Conservation (phyloP, 2,329 filamentous ascomycete species). For the Rasamsonia emersonii region DNA sequence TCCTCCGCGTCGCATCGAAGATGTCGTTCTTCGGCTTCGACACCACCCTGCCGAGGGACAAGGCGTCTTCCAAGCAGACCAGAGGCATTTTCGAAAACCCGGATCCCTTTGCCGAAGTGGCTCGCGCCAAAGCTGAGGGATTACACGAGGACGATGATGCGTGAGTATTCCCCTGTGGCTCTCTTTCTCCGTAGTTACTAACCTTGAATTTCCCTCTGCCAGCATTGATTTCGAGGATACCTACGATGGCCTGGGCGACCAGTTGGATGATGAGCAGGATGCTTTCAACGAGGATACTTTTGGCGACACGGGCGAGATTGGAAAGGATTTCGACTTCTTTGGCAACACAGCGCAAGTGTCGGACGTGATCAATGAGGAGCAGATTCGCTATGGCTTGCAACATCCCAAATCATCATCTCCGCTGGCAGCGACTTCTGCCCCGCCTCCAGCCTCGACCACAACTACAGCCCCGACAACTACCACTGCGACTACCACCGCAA, state of each 20-base stretch:
- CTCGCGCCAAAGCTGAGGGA: constrained; percentile 44
- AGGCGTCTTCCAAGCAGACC: constrained; percentile 59
- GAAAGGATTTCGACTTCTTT: constrained; percentile 96
- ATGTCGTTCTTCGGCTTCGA: constrained; percentile 96
- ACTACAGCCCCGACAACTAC: constrained; percentile 36
- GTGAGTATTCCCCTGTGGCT: constrained; percentile 40
- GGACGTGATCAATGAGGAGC: constrained; percentile 81
- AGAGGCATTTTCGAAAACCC: constrained; percentile 70
- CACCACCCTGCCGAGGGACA: constrained; percentile 55
- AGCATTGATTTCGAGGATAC: constrained; percentile 91
- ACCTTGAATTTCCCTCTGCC: constrained; percentile 6
- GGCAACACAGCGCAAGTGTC: constrained; percentile 83
- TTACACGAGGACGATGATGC: constrained; percentile 47
- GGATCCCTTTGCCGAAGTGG: constrained; percentile 82
- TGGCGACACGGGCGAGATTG: constrained; percentile 52
- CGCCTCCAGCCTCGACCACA: constrained; percentile 25
- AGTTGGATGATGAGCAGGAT: constrained; percentile 85
- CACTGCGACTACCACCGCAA: constrained; percentile 25
- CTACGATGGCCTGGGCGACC: constrained; percentile 87
- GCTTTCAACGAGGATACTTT: constrained; percentile 97
- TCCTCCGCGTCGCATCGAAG: too few relatives aligned
- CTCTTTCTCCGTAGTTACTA: constrained; percentile 1
- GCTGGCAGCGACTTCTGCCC: constrained; percentile 24
- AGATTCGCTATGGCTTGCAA: constrained; percentile 71
- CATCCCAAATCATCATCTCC: constrained; percentile 49